These are phyloP conservation scores for Mycena galericulata DNA, from an alignment of 768 basidiomycete species.

Conservation along the genomic window DNA sequence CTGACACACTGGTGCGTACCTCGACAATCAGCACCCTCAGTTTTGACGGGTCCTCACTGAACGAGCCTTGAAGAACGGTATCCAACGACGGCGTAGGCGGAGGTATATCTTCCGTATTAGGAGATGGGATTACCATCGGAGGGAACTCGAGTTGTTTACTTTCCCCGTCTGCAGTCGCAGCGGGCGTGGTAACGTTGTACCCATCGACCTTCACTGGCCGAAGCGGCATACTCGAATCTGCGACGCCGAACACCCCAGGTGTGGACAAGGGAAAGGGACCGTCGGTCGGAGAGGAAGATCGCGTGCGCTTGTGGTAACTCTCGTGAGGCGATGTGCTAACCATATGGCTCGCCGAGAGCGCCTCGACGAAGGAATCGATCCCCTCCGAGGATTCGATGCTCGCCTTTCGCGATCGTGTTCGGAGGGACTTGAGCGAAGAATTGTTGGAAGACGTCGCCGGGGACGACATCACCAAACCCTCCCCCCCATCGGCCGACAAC, in stretches of 20 bases:
- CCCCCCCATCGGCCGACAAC: conserved; percentile 45
- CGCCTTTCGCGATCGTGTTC: conserved; percentile 39
- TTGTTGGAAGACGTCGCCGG: conserved; percentile 30
- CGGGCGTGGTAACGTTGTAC: conserved; percentile 34
- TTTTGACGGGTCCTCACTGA: conserved; percentile 32
- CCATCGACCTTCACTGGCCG: conserved; percentile 53
- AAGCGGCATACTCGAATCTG: conserved; percentile 45
- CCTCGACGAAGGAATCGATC: conserved; percentile 63
- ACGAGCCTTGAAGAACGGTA: neutral
- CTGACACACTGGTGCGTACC: conserved; percentile 49
- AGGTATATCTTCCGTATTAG: neutral
- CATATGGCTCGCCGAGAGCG: conserved; percentile 55
- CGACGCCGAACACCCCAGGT: conserved; percentile 39
- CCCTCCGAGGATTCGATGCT: conserved; percentile 47
- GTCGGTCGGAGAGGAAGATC: conserved; percentile 17
- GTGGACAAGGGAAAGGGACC: neutral
- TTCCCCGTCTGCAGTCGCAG: conserved; percentile 11
- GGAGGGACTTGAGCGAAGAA: conserved; percentile 36
- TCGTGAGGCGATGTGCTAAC: conserved; percentile 19
- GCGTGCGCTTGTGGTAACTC: conserved; percentile 3
- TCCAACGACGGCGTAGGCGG: neutral
- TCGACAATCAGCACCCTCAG: conserved; percentile 75
- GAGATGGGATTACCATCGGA: neutral
- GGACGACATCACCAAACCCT: conserved; percentile 37
- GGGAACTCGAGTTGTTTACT: neutral